A percentile compares a stretch with the other conserved stretches of the same genome.
Conservation (phyloP, 1,284 basidiomycete species). For the Tetrapyrgos nigripes region DNA sequence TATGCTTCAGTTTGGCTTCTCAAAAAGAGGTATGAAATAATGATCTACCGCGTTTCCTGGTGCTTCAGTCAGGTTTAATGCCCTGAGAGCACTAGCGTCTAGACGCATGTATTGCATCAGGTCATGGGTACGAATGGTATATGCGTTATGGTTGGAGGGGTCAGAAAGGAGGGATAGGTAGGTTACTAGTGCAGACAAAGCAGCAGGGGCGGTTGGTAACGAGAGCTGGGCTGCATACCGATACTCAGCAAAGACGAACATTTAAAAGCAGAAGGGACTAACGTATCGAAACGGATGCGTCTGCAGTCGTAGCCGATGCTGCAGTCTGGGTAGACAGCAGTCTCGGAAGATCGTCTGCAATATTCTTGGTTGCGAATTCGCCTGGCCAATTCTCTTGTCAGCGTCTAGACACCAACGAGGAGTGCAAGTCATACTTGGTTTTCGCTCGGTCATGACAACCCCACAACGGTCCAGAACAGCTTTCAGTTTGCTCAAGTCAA, state of each 20-base stretch:
- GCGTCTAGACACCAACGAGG: neutral
- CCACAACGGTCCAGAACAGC: constrained; percentile 90
- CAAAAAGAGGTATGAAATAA: constrained; percentile 1
- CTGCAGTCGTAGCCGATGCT: constrained; percentile 50
- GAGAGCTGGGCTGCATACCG: constrained; percentile 73
- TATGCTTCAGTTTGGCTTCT: neutral
- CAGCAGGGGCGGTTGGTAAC: constrained; percentile 80
- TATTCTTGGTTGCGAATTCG: constrained; percentile 84
- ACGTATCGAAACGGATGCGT: constrained; percentile 56
- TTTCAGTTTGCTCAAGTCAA: constrained; percentile 87
- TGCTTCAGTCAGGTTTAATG: constrained; percentile 87
- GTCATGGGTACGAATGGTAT: constrained; percentile 87
- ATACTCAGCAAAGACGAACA: neutral
- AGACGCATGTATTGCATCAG: constrained; percentile 95
- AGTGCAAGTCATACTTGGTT: constrained; percentile 66
- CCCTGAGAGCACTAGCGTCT: constrained; percentile 93
- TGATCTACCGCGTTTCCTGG: constrained; percentile 57
- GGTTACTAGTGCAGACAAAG: constrained; percentile 82
- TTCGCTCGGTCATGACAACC: constrained; percentile 89
- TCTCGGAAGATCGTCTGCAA: constrained; percentile 86
- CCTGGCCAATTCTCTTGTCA: constrained; percentile 46
- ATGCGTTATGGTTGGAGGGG: constrained; percentile 83
- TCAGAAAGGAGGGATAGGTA: constrained; percentile 90
- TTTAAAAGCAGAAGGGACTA: constrained; percentile 24
- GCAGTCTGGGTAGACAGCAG: constrained; percentile 58